These are phyloP conservation scores for Metschnikowia lunata DNA, from an alignment of 805 yeast genomes.

Conservation along the genomic window DNA sequence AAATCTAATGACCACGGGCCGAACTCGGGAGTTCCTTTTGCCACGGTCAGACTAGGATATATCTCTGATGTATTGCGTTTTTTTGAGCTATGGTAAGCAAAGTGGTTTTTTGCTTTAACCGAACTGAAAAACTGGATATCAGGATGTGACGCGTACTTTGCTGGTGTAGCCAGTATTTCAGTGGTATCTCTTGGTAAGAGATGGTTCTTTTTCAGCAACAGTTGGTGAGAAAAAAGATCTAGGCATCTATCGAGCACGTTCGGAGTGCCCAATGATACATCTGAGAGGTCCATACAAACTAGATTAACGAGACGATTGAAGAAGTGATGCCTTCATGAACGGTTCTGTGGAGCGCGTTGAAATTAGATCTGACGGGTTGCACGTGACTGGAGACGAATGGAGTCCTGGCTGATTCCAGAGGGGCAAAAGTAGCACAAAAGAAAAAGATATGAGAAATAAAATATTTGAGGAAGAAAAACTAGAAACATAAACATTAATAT, in stretches of 20 bases:
- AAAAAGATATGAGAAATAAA: no score
- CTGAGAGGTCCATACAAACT: conserved; percentile 1
- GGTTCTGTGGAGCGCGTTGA: no score
- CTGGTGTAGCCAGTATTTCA: conserved; percentile 9
- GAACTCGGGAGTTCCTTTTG: conserved; percentile 15
- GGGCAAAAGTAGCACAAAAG: no score
- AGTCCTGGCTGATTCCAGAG: no score
- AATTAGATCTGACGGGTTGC: no score
- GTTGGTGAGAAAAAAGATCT: conserved; percentile 3
- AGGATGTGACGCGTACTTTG: conserved; percentile 26
- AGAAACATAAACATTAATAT: no score
- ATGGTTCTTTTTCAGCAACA: background rate
- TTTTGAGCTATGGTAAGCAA: conserved; percentile 32
- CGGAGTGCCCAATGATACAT: conserved; percentile 12
- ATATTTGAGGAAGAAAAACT: no score
- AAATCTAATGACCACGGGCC: conserved; percentile 35
- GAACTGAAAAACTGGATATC: conserved; percentile 37
- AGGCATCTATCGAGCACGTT: conserved; percentile 14
- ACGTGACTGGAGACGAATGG: no score
- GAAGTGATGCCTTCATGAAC: no score
- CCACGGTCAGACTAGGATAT: background rate
- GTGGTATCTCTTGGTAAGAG: no score
- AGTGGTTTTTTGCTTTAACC: conserved; percentile 35
- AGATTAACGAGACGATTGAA: no score
- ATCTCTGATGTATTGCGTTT: background rate